Evolutionary conservation across 2,329 filamentous ascomycete genomes (phyloP), one percentile per base, ranked within the genome.

Genomic region (Aureobasidium sp.): DNA sequence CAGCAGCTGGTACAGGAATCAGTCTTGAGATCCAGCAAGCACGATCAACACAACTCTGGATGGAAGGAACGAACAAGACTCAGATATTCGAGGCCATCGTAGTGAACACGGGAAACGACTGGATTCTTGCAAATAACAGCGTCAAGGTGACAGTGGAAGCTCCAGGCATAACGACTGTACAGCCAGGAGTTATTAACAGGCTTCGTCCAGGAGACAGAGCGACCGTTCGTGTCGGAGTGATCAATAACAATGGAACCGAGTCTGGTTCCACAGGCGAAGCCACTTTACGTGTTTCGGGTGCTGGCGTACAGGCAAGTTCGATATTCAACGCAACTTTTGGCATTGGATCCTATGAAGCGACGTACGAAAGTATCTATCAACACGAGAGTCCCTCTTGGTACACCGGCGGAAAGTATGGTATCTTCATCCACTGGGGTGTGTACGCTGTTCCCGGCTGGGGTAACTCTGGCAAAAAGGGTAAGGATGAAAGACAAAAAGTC

Each of bases 401-500:
- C 65, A 75, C 81, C 59, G 74, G 78, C 45, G 79, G 75, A 27
- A 85, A 86, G 62, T 85, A 75, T 63, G 83, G 83, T 0, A 85
- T 85, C 41, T 85, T 86, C 66, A 81, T 85, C 44, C 83, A 85
- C 63, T 85, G 83, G 70, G 82, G 83, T 0, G 72, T 78, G 0
- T 85, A 83, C 65, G 70, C 80, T 0, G 81, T 84, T 0, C 79
- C 82, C 0, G 81, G 78, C 3, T 85, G 82, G 81, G 83, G 82
- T 1, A 77, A 77, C 45, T 65, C 65, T 2, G 69, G 69, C 29
- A 25, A 58, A 8, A 64, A 71, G 3, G 34, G 50, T 41, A 30
- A 39, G n/a, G 3, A 8, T 13, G 11, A 3, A 15, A 25, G 0
- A 1, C 1, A 29, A 21, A 21, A 2, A n/a, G 10, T 25, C 9